Evolutionary conservation across 495 filamentous ascomycete genomes (phyloP), one percentile per base, ranked within the genome.

Genomic region (Platismatia glauca): DNA sequence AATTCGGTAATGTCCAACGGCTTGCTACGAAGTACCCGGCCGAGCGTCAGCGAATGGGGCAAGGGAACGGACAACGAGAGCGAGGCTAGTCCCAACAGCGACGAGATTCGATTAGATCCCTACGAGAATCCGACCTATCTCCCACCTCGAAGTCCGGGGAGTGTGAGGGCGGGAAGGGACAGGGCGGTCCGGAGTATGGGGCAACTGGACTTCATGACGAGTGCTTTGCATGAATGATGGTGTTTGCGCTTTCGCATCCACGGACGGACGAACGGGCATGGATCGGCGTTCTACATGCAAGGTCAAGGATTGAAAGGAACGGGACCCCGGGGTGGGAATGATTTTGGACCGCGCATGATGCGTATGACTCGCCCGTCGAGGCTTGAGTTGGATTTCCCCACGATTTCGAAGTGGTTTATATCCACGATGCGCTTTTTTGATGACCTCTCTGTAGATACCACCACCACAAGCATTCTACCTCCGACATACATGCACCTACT

Each of bases 11-110:
- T 64, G 63, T 59, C 66, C 9, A 67, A 61, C 35, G 68, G 68
- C 22, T 37, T 70, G 27, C 20, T 70, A 34, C 63, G 68, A 55
- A 68, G 66, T 48, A 65, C 57, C 7, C 63, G 68, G 43, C 68
- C 68, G 7, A 70, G 68, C 44, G 68, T 70, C 15, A 68, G 66
- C 34, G 68, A 70, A 46, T 70, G 68, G 68, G 68, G 66, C n/a
- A 64, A 68, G 29, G 68, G 68, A 35, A 65, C 66, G 29, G 68
- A 70, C 35, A 68, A 63, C 55, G 68, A 50, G 24, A 15, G 11
- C 24, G 46, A 68, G n/a, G 34, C 53, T 8, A 70, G 66, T 38
- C 68, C 68, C 4, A 62, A 50, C 22, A 68, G 62, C 38, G 66
- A 68, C 13, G 68, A 70, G 52, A 59, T 68, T 8, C 48, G 57